Conservation (phyloP, 495 filamentous ascomycete species). For the Penicillium parvum region DNA sequence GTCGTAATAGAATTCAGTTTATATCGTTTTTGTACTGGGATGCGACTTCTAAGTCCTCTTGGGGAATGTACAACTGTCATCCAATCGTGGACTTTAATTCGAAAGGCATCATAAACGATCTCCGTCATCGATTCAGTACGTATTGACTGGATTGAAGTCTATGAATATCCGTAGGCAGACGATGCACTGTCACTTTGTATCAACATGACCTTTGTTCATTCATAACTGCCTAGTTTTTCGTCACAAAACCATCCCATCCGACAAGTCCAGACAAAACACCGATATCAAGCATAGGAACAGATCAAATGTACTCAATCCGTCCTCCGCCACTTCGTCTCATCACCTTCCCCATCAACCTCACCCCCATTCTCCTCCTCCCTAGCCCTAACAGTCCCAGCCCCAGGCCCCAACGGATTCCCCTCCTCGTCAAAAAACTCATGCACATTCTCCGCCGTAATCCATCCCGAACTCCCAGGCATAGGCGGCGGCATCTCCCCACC, state of each 20-base stretch:
- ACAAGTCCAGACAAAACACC: too few relatives aligned
- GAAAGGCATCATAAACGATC: too few relatives aligned
- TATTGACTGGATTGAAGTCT: too few relatives aligned
- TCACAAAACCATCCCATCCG: too few relatives aligned
- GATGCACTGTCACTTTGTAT: background rate
- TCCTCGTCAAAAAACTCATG: constrained; percentile 68
- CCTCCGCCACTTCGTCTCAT: constrained; percentile 58
- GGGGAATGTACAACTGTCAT: too few relatives aligned
- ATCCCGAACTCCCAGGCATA: constrained; percentile 80
- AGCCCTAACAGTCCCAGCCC: constrained; percentile 53
- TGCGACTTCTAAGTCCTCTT: too few relatives aligned
- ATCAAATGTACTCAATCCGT: constrained; percentile 40
- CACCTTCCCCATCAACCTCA: constrained; percentile 21
- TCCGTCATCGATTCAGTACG: too few relatives aligned
- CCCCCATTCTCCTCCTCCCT: constrained; percentile 40
- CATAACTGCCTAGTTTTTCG: too few relatives aligned
- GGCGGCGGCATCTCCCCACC: constrained; percentile 63
- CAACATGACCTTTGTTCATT: background rate
- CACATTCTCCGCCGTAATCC: constrained; percentile 97
- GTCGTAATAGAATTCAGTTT: constrained; percentile 17
- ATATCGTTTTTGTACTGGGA: background rate
- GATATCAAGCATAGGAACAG: too few relatives aligned
- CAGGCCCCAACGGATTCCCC: constrained; percentile 54
- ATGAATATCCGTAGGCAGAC: background rate
- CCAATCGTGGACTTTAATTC: background rate